phyloP scores from a whole-genome alignment of 116 monocot species.

The Dioscorea cayenensis region DNA sequence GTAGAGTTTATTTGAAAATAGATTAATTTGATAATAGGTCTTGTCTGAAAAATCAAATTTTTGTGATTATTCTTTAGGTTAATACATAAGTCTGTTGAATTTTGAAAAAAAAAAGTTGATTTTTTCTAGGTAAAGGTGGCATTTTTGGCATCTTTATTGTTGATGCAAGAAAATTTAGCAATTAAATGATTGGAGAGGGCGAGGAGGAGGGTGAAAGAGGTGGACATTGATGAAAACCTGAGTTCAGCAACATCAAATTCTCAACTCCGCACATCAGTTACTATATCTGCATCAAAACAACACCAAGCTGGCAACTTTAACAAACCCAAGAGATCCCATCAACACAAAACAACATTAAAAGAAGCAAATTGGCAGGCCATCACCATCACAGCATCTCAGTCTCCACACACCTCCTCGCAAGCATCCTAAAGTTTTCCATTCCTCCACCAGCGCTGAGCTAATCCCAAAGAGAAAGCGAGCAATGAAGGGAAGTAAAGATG shows the following conservation, averaged over 20 bases:
- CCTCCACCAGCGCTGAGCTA: not conserved
- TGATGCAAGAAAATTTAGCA: no score
- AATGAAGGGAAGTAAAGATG: no score
- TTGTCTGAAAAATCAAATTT: no score
- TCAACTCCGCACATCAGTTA: slow-evolving; percentile 48
- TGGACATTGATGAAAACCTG: slow-evolving; percentile 30
- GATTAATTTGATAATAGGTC: no score
- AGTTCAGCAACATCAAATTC: slow-evolving; percentile 69
- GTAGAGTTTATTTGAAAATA: no score
- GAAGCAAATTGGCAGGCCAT: slow-evolving; percentile 29
- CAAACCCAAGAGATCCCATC: not conserved
- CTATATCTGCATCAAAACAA: slow-evolving; percentile 59
- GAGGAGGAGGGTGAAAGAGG: no score
- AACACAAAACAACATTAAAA: not conserved
- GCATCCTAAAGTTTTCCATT: slow-evolving; percentile 56
- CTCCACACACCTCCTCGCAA: slow-evolving; percentile 60
- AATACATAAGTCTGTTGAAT: no score
- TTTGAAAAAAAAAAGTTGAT: no score
- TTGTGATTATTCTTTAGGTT: no score
- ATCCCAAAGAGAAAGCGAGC: not conserved
- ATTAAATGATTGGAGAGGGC: no score
- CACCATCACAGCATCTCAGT: slow-evolving; percentile 90
- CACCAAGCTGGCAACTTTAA: not conserved
- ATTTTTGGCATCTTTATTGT: no score
- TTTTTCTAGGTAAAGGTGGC: no score